phyloP scores from a whole-genome alignment of 116 monocot species.

The Posidonia oceanica region DNA sequence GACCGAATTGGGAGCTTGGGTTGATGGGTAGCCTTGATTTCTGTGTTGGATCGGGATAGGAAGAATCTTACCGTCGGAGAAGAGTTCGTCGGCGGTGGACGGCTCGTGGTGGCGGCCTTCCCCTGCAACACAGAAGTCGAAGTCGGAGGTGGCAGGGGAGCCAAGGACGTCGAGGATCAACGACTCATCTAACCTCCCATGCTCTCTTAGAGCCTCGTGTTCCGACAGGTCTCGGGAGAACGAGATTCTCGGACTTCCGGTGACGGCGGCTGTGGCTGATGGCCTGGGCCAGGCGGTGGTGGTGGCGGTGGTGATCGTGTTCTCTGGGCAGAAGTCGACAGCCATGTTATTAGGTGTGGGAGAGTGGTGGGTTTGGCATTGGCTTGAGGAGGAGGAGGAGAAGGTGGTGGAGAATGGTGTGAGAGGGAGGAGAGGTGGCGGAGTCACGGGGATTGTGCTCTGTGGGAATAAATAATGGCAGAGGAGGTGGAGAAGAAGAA shows the following conservation, averaged over 20 bases:
- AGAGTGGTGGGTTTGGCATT: no score
- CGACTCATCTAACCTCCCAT: not conserved
- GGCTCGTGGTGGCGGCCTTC: not conserved
- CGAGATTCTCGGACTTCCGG: conserved; percentile 1
- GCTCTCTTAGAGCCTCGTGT: not conserved
- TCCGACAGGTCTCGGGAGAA: conserved; percentile 1
- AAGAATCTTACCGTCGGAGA: conserved; percentile 14
- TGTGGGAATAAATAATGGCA: no score
- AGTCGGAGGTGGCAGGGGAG: conserved; percentile 12
- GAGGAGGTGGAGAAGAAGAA: no score
- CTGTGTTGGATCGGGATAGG: conserved; percentile 7
- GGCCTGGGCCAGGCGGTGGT: not conserved
- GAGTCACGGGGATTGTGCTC: no score
- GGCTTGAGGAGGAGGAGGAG: no score
- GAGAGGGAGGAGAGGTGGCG: no score
- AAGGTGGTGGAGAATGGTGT: no score
- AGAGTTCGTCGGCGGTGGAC: conserved; percentile 17
- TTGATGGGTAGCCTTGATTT: not conserved
- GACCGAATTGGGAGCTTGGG: not conserved
- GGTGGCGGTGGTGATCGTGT: not conserved
- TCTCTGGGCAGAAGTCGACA: not conserved
- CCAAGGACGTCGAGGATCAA: not conserved
- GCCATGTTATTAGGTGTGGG: not conserved
- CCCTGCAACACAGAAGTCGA: conserved; percentile 9
- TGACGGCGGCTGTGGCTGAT: not conserved